phyloP scores from a whole-genome alignment of 805 yeast genomes.

The Lipomyces yamadae region DNA sequence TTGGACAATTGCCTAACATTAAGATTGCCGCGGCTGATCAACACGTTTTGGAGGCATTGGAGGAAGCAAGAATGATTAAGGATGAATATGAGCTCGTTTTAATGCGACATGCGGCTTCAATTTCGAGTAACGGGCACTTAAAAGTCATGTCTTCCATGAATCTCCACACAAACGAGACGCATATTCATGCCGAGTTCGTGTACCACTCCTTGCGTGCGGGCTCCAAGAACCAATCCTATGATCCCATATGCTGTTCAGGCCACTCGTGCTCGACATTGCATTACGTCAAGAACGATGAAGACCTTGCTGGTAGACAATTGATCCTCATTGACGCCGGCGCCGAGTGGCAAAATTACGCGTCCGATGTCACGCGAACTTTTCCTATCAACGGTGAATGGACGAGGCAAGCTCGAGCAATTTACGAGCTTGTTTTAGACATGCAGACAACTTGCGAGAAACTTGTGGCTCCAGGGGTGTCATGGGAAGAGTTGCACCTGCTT shows the following conservation, averaged over 20 bases:
- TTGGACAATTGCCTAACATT: slow-evolving; percentile 13
- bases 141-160: slow-evolving; percentile 95
- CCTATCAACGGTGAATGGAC: slow-evolving; percentile 92
- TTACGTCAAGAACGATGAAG: slow-evolving; percentile 79
- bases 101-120: slow-evolving; percentile 78
- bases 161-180: slow-evolving; percentile 83
- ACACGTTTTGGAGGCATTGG: slow-evolving; percentile 62
- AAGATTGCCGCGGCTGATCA: slow-evolving; percentile 32
- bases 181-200: slow-evolving; percentile 92
- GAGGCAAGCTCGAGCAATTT: slow-evolving; percentile 80
- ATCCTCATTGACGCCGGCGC: slow-evolving; percentile 95
- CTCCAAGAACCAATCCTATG: slow-evolving; percentile 84
- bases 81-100: slow-evolving; percentile 79
- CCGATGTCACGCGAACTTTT: slow-evolving; percentile 94
- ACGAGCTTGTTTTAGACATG: slow-evolving; percentile 81
- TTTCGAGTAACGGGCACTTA: slow-evolving; percentile 84
- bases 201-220: slow-evolving; percentile 96
- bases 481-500: slow-evolving; percentile 83
- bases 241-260: slow-evolving; percentile 95
- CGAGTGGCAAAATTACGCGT: slow-evolving; percentile 91
- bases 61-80: slow-evolving; percentile 83
- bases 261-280: slow-evolving; percentile 90
- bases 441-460: slow-evolving; percentile 70
- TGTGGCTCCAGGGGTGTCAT: slow-evolving; percentile 78
- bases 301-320: slow-evolving; percentile 58